phyloP scores from a whole-genome alignment of 2,329 filamentous ascomycete genomes.

The Pezicula rhizophila region DNA sequence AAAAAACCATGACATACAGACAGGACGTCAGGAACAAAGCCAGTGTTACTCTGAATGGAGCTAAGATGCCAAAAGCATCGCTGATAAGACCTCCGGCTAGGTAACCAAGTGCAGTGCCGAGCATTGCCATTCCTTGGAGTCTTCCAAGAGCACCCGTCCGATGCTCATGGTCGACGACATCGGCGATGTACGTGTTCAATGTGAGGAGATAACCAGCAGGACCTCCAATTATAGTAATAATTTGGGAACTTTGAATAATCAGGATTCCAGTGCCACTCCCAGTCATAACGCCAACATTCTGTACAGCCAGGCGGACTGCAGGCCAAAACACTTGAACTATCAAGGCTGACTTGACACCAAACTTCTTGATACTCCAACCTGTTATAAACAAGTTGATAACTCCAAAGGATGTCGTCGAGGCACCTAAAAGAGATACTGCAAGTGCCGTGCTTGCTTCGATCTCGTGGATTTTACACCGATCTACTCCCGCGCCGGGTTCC shows the following conservation, averaged over 20 bases:
- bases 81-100: conserved; percentile 60
- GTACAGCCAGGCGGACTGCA: conserved; percentile 54
- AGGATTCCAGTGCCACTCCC: conserved; percentile 56
- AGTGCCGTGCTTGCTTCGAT: conserved; percentile 60
- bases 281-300: conserved; percentile 57
- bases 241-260: conserved; percentile 61
- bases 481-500: conserved; percentile 38
- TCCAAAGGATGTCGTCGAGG: conserved; percentile 63
- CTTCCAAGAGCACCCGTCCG: conserved; percentile 60
- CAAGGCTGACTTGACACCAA: conserved; percentile 58
- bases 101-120: conserved; percentile 60
- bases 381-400: conserved; percentile 62
- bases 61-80: conserved; percentile 54
- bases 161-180: conserved; percentile 52
- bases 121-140: conserved; percentile 60
- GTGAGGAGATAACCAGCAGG: conserved; percentile 64
- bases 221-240: conserved; percentile 63
- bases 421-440: conserved; percentile 60
- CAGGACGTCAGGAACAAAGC: conserved; percentile 43
- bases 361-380: conserved; percentile 59
- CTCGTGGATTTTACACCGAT: conserved; percentile 53
- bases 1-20: conserved; percentile 33
- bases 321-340: conserved; percentile 59
- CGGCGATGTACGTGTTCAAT: conserved; percentile 62
- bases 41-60: conserved; percentile 60